Conservation (phyloP, 2,329 filamentous ascomycete genomes). For the Paracorniculantispora psalliotae region DNA sequence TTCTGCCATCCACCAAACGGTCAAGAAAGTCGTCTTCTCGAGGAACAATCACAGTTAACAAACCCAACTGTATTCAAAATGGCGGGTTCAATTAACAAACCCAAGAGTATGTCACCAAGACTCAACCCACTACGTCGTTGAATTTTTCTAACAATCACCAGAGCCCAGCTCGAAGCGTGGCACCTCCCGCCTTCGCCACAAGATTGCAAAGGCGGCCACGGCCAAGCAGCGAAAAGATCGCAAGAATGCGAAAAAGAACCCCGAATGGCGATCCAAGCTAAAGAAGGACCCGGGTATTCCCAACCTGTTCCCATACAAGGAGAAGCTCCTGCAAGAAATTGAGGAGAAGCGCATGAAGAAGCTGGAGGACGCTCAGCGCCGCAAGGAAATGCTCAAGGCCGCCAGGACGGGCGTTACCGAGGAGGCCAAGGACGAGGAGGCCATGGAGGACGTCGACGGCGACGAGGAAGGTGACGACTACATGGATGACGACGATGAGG, state of each 20-base stretch:
- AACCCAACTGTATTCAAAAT: slow-evolving; percentile 29
- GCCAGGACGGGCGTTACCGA: slow-evolving; percentile 49
- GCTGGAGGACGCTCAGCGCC: slow-evolving; percentile 68
- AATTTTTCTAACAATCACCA: slow-evolving; percentile 30
- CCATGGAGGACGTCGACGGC: slow-evolving; percentile 36
- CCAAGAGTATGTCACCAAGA: slow-evolving; percentile 40
- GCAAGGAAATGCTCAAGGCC: slow-evolving; percentile 67
- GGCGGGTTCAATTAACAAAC: slow-evolving; percentile 52
- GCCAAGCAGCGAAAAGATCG: slow-evolving; percentile 87
- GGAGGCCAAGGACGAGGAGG: slow-evolving; percentile 32
- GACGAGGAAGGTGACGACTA: slow-evolving; percentile 44
- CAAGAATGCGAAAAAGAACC: slow-evolving; percentile 92
- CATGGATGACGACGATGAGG: slow-evolving; percentile 50
- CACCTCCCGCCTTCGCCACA: slow-evolving; percentile 84
- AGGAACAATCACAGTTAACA: slow-evolving; percentile 19
- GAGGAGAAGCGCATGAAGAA: slow-evolving; percentile 81
- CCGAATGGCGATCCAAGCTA: slow-evolving; percentile 88
- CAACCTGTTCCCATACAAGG: slow-evolving; percentile 96
- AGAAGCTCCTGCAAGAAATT: slow-evolving; percentile 88
- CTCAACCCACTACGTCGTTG: neutral
- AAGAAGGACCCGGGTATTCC: slow-evolving; percentile 99
- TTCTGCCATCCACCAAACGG: slow-evolving; percentile 16
- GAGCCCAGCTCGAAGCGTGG: slow-evolving; percentile 94
- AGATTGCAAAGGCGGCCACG: slow-evolving; percentile 87
- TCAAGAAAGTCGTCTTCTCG: slow-evolving; percentile 10